Evolutionary conservation across 306 rosid genomes (phyloP).

Genomic region (Spatholobus suberectus): DNA sequence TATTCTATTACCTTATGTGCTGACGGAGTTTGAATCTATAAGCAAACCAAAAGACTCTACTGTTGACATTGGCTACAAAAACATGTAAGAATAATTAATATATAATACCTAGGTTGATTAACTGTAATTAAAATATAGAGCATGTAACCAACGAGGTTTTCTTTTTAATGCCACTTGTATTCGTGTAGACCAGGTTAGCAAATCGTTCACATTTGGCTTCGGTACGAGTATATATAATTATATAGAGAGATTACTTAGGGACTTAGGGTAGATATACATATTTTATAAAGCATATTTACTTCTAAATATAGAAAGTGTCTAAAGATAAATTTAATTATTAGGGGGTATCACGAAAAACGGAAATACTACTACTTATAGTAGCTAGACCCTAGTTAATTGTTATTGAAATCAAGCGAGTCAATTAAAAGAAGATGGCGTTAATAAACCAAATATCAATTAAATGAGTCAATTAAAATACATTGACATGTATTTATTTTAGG

Average conservation of each 20-base stretch:
- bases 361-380: not conserved
- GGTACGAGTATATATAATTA: not conserved
- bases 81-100: not conserved
- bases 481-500: not conserved
- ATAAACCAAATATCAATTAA: not conserved
- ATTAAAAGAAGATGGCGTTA: not conserved
- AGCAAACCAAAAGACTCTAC: slow-evolving; percentile 37
- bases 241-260: not conserved
- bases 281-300: not conserved
- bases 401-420: not conserved
- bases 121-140: not conserved
- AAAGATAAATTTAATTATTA: not conserved
- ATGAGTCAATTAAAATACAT: not conserved
- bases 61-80: slow-evolving; percentile 10
- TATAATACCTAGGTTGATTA: not conserved
- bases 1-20: slow-evolving; percentile 25
- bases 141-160: not conserved
- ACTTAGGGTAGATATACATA: not conserved
- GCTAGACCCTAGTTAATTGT: no score
- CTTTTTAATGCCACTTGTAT: slow-evolving; percentile 10
- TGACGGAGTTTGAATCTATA: slow-evolving; percentile 43
- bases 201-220: slow-evolving; percentile 37
- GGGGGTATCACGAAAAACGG: not conserved
- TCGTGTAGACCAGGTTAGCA: not conserved
- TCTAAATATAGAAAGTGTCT: not conserved